Evolutionary conservation across 306 rosid genomes (phyloP), one percentile per base, ranked within the genome.

Genomic region (Cicer chorassanicum): DNA sequence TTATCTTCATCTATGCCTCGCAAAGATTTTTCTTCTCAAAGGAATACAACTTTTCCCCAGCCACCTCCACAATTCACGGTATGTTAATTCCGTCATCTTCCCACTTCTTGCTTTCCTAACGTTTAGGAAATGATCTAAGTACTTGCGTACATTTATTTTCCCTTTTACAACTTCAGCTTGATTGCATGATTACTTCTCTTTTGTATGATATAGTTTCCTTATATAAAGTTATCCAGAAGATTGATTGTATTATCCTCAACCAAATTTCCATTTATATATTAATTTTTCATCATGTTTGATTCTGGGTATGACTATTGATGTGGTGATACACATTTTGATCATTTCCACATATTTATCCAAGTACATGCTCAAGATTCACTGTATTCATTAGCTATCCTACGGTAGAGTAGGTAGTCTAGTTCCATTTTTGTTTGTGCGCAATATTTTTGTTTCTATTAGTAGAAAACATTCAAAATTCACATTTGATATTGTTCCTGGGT

Each of bases 21-120:
- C 67, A 83, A 83, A 48, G 79, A 83, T 53, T 77, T 59, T 42
- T 38, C 81, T 13, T 57, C 71, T 69, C 80, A 53, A 54, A 77
- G 74, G 55, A 86, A 80, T 61, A 8, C 73, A 51, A 29, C 43
- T 45, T 2, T n/a, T 76, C 65, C 62, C 54, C 83, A 48, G 50
- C 68, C 83, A 46, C 64, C 70, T 74, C 83, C 87, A n/a, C 79
- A 74, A 41, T 80, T 57, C 66, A 42, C n/a, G 51, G 89, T 86
- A 80, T 70, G 82, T 24, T 65, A 13, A 50, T 38, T 60, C 29
- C 6, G 9, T 39, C 44, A 10, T 68, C 36, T 29, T 29, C 65
- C 39, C 29, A 60, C 51, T 38, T 41, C 39, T 41, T 54, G 76
- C 53, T 65, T 65, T 65, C 42, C 18, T 65, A 43, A 43, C 54